Evolutionary conservation across 441 rosid genomes (phyloP), one percentile per base, ranked within the genome.

Genomic region (Pelargonium fulgidum): DNA sequence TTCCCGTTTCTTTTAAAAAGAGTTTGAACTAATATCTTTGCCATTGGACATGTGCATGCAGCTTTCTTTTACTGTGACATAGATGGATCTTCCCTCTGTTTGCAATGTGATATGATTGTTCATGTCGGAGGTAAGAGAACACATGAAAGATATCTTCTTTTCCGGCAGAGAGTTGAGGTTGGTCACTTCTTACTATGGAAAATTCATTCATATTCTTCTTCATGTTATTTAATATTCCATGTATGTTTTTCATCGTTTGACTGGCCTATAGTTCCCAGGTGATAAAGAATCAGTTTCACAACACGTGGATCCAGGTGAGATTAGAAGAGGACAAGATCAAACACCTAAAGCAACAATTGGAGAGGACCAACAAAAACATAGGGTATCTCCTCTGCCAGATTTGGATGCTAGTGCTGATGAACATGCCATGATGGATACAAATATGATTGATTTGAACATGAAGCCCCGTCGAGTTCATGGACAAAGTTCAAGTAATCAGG

Each of bases 61-160:
- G 95, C 92, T 65, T 89, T 89, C 90, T 87, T 89, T 85, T 89
- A 87, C 76, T 87, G 95, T 68, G 92, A 86, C 80, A 77, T 87
- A 79, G 92, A 89, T 70, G 96, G 90, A 44, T 85, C 79, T 81
- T 89, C 96, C 62, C 90, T 87, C 54, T 87, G 96, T 79, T 76
- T 87, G 80, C 92, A 89, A 84, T 87, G 96, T 11, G 96, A 89
- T 70, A 84, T 83, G 90, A 69, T 81, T 20, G 96, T 89, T 14
- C 92, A 86, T 81, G 90, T 86, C 73, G 92, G 96, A 14, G 90
- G 96, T 52, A 89, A 89, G 77, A 80, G 96, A 76, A 87, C 96
- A 64, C 96, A 87, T 59, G 84, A 82, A 65, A 84, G 96, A 74
- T 86, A 84, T 79, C 92, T 87, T 62, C 66, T 89, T 19, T 72